Conservation (phyloP, 192 early-diverging fungal genomes). For the Chytriomyces hyalinus region DNA sequence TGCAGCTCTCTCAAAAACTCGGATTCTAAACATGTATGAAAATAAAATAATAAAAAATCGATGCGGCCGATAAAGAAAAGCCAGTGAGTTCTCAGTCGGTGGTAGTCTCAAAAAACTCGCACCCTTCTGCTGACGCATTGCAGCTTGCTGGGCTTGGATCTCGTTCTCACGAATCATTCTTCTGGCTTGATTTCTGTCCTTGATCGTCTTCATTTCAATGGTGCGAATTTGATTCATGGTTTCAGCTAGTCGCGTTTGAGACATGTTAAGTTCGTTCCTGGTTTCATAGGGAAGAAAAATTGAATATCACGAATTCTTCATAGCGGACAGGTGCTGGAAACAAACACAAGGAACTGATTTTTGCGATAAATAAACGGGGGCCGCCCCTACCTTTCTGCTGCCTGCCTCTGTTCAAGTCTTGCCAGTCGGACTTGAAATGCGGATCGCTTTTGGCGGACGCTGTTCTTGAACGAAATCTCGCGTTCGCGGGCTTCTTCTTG, state of each 20-base stretch:
- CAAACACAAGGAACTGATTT: no score
- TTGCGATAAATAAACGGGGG: neutral
- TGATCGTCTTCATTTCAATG: constrained; percentile 34
- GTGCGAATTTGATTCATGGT: constrained; percentile 31
- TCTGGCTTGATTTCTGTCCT: constrained; percentile 27
- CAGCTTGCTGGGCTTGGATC: constrained; percentile 23
- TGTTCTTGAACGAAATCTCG: constrained; percentile 29
- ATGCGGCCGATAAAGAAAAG: neutral
- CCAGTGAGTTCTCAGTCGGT: neutral
- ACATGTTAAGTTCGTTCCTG: constrained; percentile 33
- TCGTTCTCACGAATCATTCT: constrained; percentile 35
- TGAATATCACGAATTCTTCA: neutral
- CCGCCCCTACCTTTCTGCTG: constrained; percentile 26
- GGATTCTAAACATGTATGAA: constrained; percentile 3
- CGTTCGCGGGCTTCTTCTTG: constrained; percentile 35
- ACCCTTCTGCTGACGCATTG: constrained; percentile 39
- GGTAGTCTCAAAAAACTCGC: neutral
- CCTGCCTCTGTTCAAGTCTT: constrained; percentile 28
- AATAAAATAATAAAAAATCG: no score
- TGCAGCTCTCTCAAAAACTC: constrained; percentile 36
- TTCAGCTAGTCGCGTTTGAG: constrained; percentile 28
- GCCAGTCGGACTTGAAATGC: constrained; percentile 30
- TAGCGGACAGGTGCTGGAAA: no score
- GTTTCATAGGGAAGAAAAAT: neutral
- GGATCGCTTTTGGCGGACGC: constrained; percentile 33